Base-by-base conservation (phyloP, 352 stramenopile genomes). In the Pythium oligandrum region DNA sequence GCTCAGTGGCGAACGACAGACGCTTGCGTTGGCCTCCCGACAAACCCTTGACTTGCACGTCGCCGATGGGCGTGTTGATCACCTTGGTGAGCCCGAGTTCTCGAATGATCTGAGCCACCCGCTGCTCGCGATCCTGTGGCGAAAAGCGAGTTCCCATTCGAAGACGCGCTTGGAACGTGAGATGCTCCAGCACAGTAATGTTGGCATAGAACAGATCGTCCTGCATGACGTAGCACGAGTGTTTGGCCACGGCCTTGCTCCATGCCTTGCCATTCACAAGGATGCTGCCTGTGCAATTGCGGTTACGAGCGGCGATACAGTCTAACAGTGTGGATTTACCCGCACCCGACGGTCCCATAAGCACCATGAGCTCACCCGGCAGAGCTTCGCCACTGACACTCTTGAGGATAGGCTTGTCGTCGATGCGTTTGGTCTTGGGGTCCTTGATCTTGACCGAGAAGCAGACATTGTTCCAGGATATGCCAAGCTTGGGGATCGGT, bases 201-300 rank as follows among this genome's bases (percentile, higher is more conserved):
- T 90, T 93, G 31, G 68, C 59, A 55, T 96, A 80, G 42, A 97
- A 78, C n/a, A 96, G 69, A 65, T 98, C 88, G 57, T 97, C 91
- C 59, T 96, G 86, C 68, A 90, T 90, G 30, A 97, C 82, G 55
- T 96, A 97, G 46, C 70, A 83, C 10, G 70, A 42, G 11, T 66
- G 66, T 31, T 78, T 80, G 55, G 64, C 67, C 4, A 61, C 68
- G 4, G 43, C 48, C 36, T 74, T 64, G 4, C 39, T 66, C 73
- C 70, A 83, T 4, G 62, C 61, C 32, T 69, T 55, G 32, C 68
- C 73, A 46, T 80, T 79, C 42, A 76, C 55, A 1, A 67, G 53
- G 38, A 79, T 57, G 37, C 3, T 53, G 32, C 67, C 70, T 7
- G 55, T 67, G 44, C 57, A 66, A 12, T 43, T 53, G 7, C 30